Percentiles rank a stretch among this genome's conserved stretches.
These are phyloP conservation scores for Porpolomopsis calyptriformis DNA, from an alignment of 768 basidiomycete species.

Conservation along the genomic window DNA sequence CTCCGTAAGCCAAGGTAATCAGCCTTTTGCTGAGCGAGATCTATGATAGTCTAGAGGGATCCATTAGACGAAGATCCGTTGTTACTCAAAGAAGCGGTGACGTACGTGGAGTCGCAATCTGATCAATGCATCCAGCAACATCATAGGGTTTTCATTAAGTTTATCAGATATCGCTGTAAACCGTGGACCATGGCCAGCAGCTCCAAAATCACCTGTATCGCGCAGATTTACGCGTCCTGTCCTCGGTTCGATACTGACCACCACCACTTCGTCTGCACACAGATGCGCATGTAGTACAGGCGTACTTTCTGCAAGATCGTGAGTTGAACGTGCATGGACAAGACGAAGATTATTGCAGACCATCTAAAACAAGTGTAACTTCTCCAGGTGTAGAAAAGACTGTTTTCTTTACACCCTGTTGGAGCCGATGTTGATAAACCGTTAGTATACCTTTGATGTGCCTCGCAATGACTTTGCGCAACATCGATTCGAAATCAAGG, in stretches of 20 bases:
- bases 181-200: constrained; percentile 59
- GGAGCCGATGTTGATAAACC: constrained; percentile 45
- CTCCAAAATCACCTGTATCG: constrained; percentile 73
- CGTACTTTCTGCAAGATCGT: constrained; percentile 32
- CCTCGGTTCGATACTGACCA: constrained; percentile 68
- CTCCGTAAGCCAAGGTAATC: constrained; percentile 72
- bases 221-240: constrained; percentile 70
- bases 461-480: constrained; percentile 49
- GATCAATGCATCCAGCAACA: constrained; percentile 47
- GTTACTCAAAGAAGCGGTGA: constrained; percentile 3
- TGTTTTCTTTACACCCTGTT: constrained; percentile 35
- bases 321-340: background rate
- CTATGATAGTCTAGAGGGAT: constrained; percentile 63
- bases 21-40: constrained; percentile 78
- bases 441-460: constrained; percentile 58
- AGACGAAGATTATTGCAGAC: constrained; percentile 26
- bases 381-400: constrained; percentile 57
- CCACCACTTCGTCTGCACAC: constrained; percentile 66
- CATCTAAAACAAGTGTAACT: constrained; percentile 43
- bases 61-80: background rate
- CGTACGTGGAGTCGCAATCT: constrained; percentile 55
- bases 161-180: constrained; percentile 48
- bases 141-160: constrained; percentile 59
- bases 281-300: constrained; percentile 58
- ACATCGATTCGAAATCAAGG: constrained; percentile 64